Percentiles rank a stretch among this genome's conserved stretches.
Evolutionary conservation across 768 basidiomycete genomes (phyloP).

Genomic region (Boletus reticulatus): DNA sequence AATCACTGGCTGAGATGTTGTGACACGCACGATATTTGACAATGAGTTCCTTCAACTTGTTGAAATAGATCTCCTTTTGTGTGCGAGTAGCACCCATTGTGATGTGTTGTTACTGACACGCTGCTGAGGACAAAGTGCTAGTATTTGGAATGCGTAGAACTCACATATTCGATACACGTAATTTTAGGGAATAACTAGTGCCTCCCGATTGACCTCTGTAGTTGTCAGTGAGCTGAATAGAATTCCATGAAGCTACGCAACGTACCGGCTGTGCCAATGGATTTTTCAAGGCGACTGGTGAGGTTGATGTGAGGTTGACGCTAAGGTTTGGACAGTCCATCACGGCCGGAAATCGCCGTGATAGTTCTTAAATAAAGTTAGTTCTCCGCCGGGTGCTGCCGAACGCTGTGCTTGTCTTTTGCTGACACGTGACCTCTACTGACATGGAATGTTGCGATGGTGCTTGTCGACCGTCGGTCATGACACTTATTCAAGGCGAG

Average conservation of each 20-base stretch:
- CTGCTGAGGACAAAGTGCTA: not conserved
- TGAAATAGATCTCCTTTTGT: slow-evolving; percentile 90
- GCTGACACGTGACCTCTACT: too few relatives aligned
- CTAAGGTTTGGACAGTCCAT: slow-evolving; percentile 23
- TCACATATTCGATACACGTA: slow-evolving; percentile 26
- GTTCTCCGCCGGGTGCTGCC: slow-evolving; percentile 21
- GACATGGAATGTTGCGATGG: slow-evolving; percentile 74
- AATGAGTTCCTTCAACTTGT: slow-evolving; percentile 91
- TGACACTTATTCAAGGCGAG: slow-evolving; percentile 28
- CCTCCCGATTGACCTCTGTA: slow-evolving; percentile 93
- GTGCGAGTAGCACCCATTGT: slow-evolving; percentile 91
- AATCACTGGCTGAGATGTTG: not conserved
- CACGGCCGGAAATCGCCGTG: slow-evolving; percentile 19
- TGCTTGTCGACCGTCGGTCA: slow-evolving; percentile 50
- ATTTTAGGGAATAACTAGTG: slow-evolving; percentile 42
- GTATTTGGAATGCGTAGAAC: slow-evolving; percentile 1
- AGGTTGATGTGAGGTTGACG: slow-evolving; percentile 12
- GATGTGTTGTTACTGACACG: slow-evolving; percentile 19
- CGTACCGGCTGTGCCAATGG: slow-evolving; percentile 83
- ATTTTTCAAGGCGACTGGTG: slow-evolving; percentile 85
- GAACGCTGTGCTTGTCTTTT: slow-evolving; percentile 2
- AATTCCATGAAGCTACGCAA: slow-evolving; percentile 1
- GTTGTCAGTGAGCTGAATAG: slow-evolving; percentile 8
- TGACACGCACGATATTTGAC: slow-evolving; percentile 77
- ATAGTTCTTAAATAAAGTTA: slow-evolving; percentile 32